Conservation (phyloP, 1,284 basidiomycete genomes). For the Bondarzewia mesenterica region DNA sequence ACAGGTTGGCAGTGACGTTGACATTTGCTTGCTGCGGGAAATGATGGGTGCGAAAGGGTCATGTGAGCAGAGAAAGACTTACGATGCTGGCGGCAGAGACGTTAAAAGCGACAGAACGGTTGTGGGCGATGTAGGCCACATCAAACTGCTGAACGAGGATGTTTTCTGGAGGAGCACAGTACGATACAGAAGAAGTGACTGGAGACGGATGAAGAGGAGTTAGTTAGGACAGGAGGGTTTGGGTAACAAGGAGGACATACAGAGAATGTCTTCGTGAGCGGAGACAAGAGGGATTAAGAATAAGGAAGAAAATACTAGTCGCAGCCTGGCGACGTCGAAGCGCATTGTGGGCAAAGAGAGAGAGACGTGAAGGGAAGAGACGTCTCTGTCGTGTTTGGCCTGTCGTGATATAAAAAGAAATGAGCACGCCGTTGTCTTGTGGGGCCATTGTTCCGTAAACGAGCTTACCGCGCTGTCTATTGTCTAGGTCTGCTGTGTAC, state of each 20-base stretch:
- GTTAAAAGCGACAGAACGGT: constrained; percentile 68
- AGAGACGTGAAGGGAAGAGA: constrained; percentile 1
- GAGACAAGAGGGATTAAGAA: constrained; percentile 22
- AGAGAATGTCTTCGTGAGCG: constrained; percentile 47
- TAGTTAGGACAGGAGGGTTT: not conserved
- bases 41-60: constrained; percentile 20
- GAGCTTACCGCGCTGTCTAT: not conserved
- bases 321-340: constrained; percentile 63
- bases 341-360: constrained; percentile 38
- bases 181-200: constrained; percentile 85
- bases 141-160: constrained; percentile 80
- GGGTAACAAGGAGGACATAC: constrained; percentile 26
- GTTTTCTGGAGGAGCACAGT: constrained; percentile 75
- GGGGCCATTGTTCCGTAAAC: constrained; percentile 5
- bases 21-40: constrained; percentile 55
- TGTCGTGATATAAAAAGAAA: not conserved
- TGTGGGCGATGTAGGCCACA: constrained; percentile 64
- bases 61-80: constrained; percentile 22
- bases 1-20: constrained; percentile 71
- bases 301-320: constrained; percentile 36
- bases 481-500: not conserved
- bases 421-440: constrained; percentile 3
- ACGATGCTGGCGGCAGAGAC: constrained; percentile 69
- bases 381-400: not conserved
- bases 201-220: constrained; percentile 6